Evolutionary conservation across 192 early-diverging fungal species (phyloP).

Genomic region (Phycomyces blakesleeanus): DNA sequence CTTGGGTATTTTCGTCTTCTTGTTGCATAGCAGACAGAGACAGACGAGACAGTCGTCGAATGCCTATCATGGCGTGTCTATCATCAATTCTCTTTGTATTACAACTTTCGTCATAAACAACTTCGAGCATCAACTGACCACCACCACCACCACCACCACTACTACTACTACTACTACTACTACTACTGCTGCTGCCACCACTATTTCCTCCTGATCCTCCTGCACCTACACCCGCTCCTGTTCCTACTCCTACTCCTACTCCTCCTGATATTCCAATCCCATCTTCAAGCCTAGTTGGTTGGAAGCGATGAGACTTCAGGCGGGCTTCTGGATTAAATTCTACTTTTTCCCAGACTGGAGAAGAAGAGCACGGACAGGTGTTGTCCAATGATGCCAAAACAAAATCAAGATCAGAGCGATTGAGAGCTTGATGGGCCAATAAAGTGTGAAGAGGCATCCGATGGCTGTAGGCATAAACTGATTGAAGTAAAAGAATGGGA

Average conservation of each 20-base stretch:
- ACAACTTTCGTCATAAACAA: too few species aligned
- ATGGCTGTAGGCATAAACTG: conserved; percentile 39
- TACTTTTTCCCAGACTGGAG: conserved; percentile 9
- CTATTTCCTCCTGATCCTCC: too few species aligned
- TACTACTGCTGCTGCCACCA: too few species aligned
- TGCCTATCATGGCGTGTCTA: conserved; percentile 1
- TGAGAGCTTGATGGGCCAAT: conserved; percentile 21
- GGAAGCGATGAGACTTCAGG: conserved; percentile 6
- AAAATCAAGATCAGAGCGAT: conserved; percentile 29
- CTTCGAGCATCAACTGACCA: too few species aligned
- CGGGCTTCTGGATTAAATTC: conserved; percentile 3
- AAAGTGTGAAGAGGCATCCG: conserved; percentile 35
- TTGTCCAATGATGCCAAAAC: conserved; percentile 31
- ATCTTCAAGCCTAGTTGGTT: background rate
- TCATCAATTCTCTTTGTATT: background rate
- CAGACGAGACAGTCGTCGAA: conserved; percentile 22
- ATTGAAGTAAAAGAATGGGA: conserved; percentile 35
- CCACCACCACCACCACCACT: too few species aligned
- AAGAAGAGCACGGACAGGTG: conserved; percentile 22
- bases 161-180: too few species aligned
- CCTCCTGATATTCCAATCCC: too few species aligned
- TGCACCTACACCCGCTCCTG: too few species aligned
- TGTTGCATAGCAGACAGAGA: conserved; percentile 28
- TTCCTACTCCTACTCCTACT: too few species aligned
- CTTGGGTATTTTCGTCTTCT: conserved; percentile 4